These are phyloP conservation scores for Penicillium flavigenum DNA, from an alignment of 495 filamentous ascomycete genomes.

Conservation along the genomic window DNA sequence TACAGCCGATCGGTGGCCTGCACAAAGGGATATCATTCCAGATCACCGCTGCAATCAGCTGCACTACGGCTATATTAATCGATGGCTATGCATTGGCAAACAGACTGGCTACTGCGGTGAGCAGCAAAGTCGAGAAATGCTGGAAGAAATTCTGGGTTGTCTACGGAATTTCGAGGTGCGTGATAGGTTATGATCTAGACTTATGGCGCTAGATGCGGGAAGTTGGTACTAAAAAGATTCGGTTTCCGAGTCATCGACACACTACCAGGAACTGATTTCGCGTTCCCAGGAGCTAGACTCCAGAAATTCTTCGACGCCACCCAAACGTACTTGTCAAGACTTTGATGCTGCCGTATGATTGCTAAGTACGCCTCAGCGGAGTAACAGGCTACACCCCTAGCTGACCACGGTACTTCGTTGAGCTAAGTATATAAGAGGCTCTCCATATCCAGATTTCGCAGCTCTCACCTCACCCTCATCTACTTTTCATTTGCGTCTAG, in stretches of 20 bases:
- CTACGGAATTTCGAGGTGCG: not conserved
- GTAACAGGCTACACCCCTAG: conserved; percentile 4
- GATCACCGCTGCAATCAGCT: conserved; percentile 7
- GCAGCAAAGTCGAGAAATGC: conserved; percentile 1
- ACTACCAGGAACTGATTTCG: conserved; percentile 2
- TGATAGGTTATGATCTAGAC: conserved; percentile 1
- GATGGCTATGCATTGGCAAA: not conserved
- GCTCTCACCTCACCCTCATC: not conserved
- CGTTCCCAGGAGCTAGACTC: conserved; percentile 2
- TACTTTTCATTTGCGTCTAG: conserved; percentile 1
- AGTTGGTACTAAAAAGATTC: not conserved
- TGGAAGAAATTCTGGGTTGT: not conserved
- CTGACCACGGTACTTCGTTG: not conserved
- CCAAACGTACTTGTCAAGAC: not conserved
- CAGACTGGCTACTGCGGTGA: not conserved
- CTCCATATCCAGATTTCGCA: conserved; percentile 1
- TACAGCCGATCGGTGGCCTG: conserved; percentile 4
- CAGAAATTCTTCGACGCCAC: not conserved
- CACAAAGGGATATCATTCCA: conserved; percentile 2
- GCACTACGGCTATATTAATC: not conserved
- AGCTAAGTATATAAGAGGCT: conserved; percentile 6
- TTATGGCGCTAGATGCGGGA: conserved; percentile 1
- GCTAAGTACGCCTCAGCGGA: not conserved
- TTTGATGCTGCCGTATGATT: conserved; percentile 1
- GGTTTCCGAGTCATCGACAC: not conserved